Base-by-base conservation (phyloP, 805 yeast species). In the Saccharomyces jurei region DNA sequence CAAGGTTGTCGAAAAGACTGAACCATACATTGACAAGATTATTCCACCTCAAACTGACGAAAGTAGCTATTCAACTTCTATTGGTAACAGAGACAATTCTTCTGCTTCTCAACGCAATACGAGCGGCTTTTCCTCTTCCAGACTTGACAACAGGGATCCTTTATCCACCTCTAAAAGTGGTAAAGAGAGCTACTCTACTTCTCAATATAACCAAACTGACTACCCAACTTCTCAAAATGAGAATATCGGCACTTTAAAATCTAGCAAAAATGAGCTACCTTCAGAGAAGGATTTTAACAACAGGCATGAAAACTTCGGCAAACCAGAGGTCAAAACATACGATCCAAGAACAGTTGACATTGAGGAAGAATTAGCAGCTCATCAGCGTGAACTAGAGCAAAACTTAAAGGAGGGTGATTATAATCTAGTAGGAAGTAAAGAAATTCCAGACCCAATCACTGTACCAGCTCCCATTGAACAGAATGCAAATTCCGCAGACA, bases 1-100 rank as follows among this genome's bases (percentile, higher is more conserved):
- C 54, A 50, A 79, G 46, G 84, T 81, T 50, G 77, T 77, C 62
- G 81, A 77, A 54, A 82, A 83, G 71, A 68, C 81, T 46, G 68
- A 77, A 54, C 94, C 94, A 59, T 79, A 78, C 61, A 64, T 84
- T 58, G 77, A 81, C 25, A 36, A 17, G 25, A 36, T 36, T 36
- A 36, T 36, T 6, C 44, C 44, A 36, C 13, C 44, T 9, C 44
- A 36, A 36, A 36, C 22, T 17, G 44, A 36, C 11, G 5, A 36
- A 17, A 11, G 10, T 11, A 36, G 44, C 25, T 36, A 36, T 22
- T 36, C 44, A n/a, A 36, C 44, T 9, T 36, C 44, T n/a, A 17
- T 36, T 6, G 17, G 25, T 4, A 17, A 11, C 25, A 17, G 17
- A 17, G 21, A 36, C 22, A 17, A 9, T 9, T 36, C 44, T 36